Evolutionary conservation across 805 yeast genomes (phyloP).

Genomic region (Saccharomycopsis javanensis): DNA sequence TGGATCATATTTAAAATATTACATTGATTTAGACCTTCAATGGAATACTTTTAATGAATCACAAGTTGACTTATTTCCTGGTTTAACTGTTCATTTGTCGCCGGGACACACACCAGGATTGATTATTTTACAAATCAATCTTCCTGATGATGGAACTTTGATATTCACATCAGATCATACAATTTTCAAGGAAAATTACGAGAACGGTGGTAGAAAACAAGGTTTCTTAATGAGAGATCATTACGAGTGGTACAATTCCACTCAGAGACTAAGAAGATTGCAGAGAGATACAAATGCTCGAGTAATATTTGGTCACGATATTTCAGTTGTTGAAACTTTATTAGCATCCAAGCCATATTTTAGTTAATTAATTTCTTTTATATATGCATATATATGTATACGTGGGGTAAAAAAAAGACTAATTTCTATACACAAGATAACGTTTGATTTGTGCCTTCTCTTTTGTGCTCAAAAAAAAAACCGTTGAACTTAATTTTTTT

Average conservation of each 20-base stretch:
- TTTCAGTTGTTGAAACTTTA: neutral
- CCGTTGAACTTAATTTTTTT: too few species aligned
- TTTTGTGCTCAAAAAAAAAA: too few species aligned
- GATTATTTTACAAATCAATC: slow-evolving; percentile 3
- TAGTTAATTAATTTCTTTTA: neutral
- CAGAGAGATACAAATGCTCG: slow-evolving; percentile 12
- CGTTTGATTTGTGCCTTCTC: too few species aligned
- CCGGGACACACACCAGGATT: slow-evolving; percentile 13
- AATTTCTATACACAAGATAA: neutral
- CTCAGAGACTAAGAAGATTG: slow-evolving; percentile 8
- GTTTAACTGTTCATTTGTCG: slow-evolving; percentile 6
- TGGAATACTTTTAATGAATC: slow-evolving; percentile 12
- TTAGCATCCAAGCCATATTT: neutral
- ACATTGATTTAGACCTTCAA: slow-evolving; percentile 11
- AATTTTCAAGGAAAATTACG: slow-evolving; percentile 7
- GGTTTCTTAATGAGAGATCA: slow-evolving; percentile 11
- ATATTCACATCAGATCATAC: slow-evolving; percentile 8
- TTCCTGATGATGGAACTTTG: slow-evolving; percentile 3
- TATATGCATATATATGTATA: too few species aligned
- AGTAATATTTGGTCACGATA: slow-evolving; percentile 9
- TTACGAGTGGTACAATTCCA: slow-evolving; percentile 9
- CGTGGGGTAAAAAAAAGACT: too few species aligned
- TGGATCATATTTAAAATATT: slow-evolving; percentile 9
- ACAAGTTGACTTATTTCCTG: slow-evolving; percentile 8
- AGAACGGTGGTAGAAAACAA: slow-evolving; percentile 7